Base-by-base conservation (phyloP, 2,329 filamentous ascomycete genomes). In the Colletotrichum caudatum region DNA sequence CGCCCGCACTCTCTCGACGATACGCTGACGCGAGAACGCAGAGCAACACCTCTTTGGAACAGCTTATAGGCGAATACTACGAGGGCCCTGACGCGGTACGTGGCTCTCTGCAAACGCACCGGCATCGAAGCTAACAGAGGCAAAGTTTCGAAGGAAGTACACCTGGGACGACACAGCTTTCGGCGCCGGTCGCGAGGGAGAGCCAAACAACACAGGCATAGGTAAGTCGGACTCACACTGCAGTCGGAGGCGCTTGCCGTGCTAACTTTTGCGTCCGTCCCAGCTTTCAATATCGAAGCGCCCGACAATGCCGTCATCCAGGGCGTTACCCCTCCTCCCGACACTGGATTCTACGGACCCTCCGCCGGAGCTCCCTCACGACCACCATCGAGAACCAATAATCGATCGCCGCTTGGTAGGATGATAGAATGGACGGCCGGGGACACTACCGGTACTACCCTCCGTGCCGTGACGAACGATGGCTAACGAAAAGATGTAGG, bases 321-420 rank as follows among this genome's bases (percentile, higher is more conserved):
- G 54, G 84, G 84, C 26, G 78, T 83, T 14, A 81, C 84, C 8
- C 82, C 84, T 44, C 80, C 80, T 2, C 77, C 78, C 16, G 82
- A 82, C 48, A 78, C 80, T 57, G 51, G 48, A 48, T 84, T 84
- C 69, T 63, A 73, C 61, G 65, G 71, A 37, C 61, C 64, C 16
- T 81, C 80, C 46, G 79, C 80, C 11, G 82, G 81, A 37, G 85
- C 87, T 6, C 87, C 88, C 0, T 90, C 90, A 23, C 84, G 89
- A 67, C 90, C 90, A n/a, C 90, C 90, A 1, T 91, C 90, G 29
- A 82, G 89, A 78, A 83, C 86, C 56, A 87, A 87, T 71, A 86
- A 86, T 74, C 84, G 84, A 76, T 91, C 89, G 44, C 89, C 89
- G 11, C 78, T 90, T 70, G 83, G 85, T 78, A 86, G 81, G 75